Base-by-base conservation (phyloP, 345 rosid species). In the Kernera saxatilis region DNA sequence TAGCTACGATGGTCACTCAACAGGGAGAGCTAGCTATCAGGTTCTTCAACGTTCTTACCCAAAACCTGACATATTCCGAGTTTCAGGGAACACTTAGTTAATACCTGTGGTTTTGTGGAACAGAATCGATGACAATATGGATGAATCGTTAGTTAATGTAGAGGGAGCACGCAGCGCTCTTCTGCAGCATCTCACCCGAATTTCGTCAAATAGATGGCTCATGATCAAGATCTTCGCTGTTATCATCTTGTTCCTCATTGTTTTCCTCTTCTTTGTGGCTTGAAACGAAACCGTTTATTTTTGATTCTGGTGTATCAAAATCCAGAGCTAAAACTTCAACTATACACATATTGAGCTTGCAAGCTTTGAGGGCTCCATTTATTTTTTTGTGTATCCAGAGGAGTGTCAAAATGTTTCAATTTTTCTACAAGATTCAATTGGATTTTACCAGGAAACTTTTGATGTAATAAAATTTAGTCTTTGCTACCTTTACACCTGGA, bases 101-200 rank as follows among this genome's bases (percentile, higher is more conserved):
- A 76, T 39, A 53, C 45, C n/a, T 22, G 9, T 39, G 30, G 5
- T 69, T 66, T 65, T 69, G 51, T 50, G 72, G 66, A 57, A 62
- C 96, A 88, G 96, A 87, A 93, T 90, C 32, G 98, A 88, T 45
- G 97, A 93, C 76, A 91, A 88, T 78, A 90, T 90, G 93, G 97
- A 88, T 6, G 96, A 88, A 80, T 90, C 98, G 30, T 72, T 93
- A 81, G 82, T 73, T 49, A 93, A 93, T 19, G 94, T 93, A 46
- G 96, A 90, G 74, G 89, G 86, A 72, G 97, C 98, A 59, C 92
- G 83, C 14, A 83, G 76, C 51, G 77, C 97, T 74, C 80, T 90
- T 17, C 74, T 90, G 74, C 87, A 84, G 75, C 84, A 88, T 78
- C 89, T 93, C 69, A 88, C 79, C 72, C 82, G 79, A 75, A 88